These are phyloP conservation scores for Neofusicoccum umdonicola DNA, from an alignment of 2,329 filamentous ascomycete genomes.

Conservation along the genomic window DNA sequence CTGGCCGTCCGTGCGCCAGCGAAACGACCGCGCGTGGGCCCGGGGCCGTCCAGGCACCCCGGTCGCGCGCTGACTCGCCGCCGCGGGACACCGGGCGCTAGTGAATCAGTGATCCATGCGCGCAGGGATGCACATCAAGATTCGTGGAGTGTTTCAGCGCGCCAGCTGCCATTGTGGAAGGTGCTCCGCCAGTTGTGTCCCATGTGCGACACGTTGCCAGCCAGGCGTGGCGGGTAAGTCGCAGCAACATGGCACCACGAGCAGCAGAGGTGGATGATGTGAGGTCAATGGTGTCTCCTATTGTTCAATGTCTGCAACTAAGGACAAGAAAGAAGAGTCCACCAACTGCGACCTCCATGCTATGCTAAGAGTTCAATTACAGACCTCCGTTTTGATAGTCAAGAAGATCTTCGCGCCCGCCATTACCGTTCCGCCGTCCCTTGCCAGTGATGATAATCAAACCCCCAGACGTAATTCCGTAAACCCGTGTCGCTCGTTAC, in stretches of 20 bases:
- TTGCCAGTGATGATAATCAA: background rate
- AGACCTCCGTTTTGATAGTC: background rate
- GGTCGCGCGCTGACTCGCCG: background rate
- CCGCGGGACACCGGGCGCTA: slow-evolving; percentile 12
- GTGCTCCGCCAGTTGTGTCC: background rate
- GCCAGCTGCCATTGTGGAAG: background rate
- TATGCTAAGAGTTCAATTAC: slow-evolving; percentile 2
- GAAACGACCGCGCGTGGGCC: background rate
- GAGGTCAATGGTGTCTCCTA: slow-evolving; percentile 10
- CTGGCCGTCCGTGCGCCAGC: background rate
- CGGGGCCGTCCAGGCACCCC: background rate
- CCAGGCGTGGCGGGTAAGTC: background rate
- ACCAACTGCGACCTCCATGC: slow-evolving; percentile 6
- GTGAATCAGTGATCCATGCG: slow-evolving; percentile 4
- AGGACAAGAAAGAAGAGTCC: slow-evolving; percentile 1
- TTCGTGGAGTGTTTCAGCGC: slow-evolving; percentile 1
- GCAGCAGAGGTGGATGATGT: background rate
- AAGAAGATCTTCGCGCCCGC: background rate
- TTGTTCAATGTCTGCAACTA: slow-evolving; percentile 7
- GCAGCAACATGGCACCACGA: background rate
- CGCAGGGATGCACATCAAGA: slow-evolving; percentile 11
- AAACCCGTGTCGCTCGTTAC: slow-evolving; percentile 13
- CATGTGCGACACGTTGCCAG: background rate
- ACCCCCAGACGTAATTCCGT: background rate
- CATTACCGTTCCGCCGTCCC: background rate